Evolutionary conservation across 495 filamentous ascomycete genomes (phyloP).

Genomic region (Penicillium daleae): DNA sequence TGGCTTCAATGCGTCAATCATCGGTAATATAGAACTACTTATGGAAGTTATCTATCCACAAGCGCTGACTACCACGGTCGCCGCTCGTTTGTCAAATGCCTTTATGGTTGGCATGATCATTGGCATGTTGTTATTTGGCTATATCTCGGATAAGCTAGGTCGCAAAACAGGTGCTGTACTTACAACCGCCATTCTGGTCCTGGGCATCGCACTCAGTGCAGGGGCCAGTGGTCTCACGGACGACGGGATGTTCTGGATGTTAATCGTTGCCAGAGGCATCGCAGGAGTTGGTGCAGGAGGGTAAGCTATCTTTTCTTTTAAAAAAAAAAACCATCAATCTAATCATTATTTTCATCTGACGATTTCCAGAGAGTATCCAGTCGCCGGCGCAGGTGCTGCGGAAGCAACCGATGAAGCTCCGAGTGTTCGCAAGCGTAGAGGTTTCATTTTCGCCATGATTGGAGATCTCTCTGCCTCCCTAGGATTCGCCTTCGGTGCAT

Average conservation of each 20-base stretch:
- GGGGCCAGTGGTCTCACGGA: conserved; percentile 31
- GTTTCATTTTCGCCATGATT: conserved; percentile 42
- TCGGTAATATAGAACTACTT: conserved; percentile 34
- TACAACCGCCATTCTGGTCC: conserved; percentile 39
- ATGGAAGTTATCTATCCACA: conserved; percentile 35
- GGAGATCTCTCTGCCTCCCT: conserved; percentile 37
- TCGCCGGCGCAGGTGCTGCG: conserved; percentile 36
- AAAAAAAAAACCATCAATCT: too few relatives aligned
- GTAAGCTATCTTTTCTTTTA: conserved; percentile 16
- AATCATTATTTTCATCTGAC: conserved; percentile 3
- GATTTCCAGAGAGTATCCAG: conserved; percentile 35
- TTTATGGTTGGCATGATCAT: conserved; percentile 41
- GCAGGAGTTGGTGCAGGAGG: conserved; percentile 36
- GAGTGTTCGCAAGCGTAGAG: conserved; percentile 32
- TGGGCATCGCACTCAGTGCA: conserved; percentile 34
- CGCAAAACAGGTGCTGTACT: conserved; percentile 39
- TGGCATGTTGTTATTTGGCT: conserved; percentile 46
- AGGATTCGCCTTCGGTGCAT: conserved; percentile 38
- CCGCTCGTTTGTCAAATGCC: conserved; percentile 30
- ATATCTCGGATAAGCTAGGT: conserved; percentile 39
- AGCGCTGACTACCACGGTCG: conserved; percentile 26
- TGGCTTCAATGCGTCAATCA: conserved; percentile 36
- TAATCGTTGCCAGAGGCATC: conserved; percentile 32
- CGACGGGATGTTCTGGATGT: conserved; percentile 37
- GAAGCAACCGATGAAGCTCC: conserved; percentile 42